A percentile compares a stretch with the other conserved stretches of the same genome.
Conservation (phyloP, 768 basidiomycete genomes). For the Psilocybe cyanescens region DNA sequence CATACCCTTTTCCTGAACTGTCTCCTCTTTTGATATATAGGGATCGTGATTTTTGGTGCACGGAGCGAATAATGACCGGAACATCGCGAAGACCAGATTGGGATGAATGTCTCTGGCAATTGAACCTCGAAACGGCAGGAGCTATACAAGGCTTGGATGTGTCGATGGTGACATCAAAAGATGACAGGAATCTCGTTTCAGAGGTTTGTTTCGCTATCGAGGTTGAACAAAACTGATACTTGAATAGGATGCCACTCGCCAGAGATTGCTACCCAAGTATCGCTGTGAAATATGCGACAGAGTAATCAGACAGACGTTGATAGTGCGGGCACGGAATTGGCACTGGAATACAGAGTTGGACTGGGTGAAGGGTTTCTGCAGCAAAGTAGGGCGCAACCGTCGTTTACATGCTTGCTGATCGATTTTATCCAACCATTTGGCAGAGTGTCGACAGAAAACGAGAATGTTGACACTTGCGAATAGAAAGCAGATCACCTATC, state of each 20-base stretch:
- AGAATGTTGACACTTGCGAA: constrained; percentile 1
- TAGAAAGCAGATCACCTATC: constrained; percentile 10
- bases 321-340: constrained; percentile 25
- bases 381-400: constrained; percentile 36
- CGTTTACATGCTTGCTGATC: neutral
- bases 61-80: constrained; percentile 54
- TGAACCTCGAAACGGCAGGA: constrained; percentile 60
- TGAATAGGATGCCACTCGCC: constrained; percentile 41
- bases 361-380: constrained; percentile 63
- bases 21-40: constrained; percentile 49
- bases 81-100: constrained; percentile 55
- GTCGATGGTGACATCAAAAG: neutral
- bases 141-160: constrained; percentile 18
- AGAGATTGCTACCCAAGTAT: constrained; percentile 50
- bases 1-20: constrained; percentile 42
- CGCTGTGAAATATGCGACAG: constrained; percentile 58
- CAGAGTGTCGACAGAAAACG: constrained; percentile 26
- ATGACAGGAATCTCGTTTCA: constrained; percentile 1
- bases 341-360: constrained; percentile 45
- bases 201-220: constrained; percentile 11
- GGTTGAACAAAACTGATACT: constrained; percentile 16
- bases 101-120: constrained; percentile 69
- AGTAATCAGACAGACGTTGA: constrained; percentile 43
- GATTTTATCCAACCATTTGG: neutral
- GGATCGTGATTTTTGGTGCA: constrained; percentile 61